These are phyloP conservation scores for Spergularia bocconei DNA, from an alignment of 148 eudicot genomes.

Conservation along the genomic window DNA sequence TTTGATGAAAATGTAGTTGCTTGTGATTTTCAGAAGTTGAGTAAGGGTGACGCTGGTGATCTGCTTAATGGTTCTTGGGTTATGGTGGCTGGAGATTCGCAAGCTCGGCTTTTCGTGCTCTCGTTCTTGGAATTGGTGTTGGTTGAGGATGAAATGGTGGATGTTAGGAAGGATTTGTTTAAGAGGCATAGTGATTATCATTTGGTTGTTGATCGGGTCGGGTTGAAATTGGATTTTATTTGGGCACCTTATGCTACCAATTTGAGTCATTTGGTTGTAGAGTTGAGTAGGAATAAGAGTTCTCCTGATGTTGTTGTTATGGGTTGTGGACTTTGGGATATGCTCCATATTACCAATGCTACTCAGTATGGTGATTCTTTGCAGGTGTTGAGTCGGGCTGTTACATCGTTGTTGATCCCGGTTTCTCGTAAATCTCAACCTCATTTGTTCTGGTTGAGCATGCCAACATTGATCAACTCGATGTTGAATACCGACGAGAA, in stretches of 20 bases:
- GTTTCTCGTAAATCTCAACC: constrained; percentile 47
- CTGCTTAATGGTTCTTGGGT: constrained; percentile 88
- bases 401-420: constrained; percentile 43
- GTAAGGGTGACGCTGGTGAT: constrained; percentile 52
- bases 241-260: constrained; percentile 85
- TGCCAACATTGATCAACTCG: constrained; percentile 73
- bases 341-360: constrained; percentile 66
- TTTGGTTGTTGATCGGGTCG: constrained; percentile 54
- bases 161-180: constrained; percentile 57
- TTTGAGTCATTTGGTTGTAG: constrained; percentile 45
- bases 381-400: constrained; percentile 40
- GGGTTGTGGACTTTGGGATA: constrained; percentile 97
- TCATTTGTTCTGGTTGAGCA: constrained; percentile 85
- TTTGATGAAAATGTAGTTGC: constrained; percentile 38
- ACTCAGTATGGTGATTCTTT: constrained; percentile 51
- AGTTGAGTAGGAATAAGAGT: constrained; percentile 38
- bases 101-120: constrained; percentile 58
- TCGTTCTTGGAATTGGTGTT: constrained; percentile 61
- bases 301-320: constrained; percentile 79
- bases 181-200: constrained; percentile 90
- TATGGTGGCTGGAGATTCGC: constrained; percentile 83
- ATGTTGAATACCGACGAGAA: constrained; percentile 89
- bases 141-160: constrained; percentile 49
- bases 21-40: constrained; percentile 71
- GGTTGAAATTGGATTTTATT: constrained; percentile 76